These are phyloP conservation scores for Verticillium albo-atrum DNA, from an alignment of 2,329 filamentous ascomycete genomes.

Conservation along the genomic window DNA sequence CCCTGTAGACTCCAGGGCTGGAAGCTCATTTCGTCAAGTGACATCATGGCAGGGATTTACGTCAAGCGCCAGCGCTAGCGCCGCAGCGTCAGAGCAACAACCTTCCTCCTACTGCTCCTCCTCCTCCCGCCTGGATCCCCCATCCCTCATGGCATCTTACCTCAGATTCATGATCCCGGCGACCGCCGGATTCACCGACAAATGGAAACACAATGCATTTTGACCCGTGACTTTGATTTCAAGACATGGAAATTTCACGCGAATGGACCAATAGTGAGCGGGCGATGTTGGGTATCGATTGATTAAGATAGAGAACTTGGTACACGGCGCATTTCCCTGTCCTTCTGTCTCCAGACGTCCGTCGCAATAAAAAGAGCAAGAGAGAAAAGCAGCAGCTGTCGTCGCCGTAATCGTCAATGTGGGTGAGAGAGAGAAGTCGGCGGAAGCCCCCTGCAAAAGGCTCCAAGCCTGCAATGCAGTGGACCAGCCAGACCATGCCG, in stretches of 20 bases:
- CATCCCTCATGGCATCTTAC: background rate
- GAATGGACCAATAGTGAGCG: background rate
- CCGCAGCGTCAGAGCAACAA: background rate
- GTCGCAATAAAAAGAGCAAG: background rate
- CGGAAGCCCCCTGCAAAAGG: too few species aligned
- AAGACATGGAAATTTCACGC: too few species aligned
- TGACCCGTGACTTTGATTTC: too few species aligned
- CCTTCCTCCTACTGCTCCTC: too few species aligned
- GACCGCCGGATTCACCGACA: too few species aligned
- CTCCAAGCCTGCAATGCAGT: background rate
- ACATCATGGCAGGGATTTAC: background rate
- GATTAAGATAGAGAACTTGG: conserved; percentile 3
- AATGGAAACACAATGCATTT: too few species aligned
- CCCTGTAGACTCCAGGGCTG: too few species aligned
- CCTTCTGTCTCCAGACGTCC: background rate
- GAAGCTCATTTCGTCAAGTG: background rate
- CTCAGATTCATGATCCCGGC: background rate
- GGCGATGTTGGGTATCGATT: conserved; percentile 5
- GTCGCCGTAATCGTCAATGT: background rate
- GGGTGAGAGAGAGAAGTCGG: too few species aligned
- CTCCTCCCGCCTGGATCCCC: too few species aligned
- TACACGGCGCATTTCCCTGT: conserved; percentile 1
- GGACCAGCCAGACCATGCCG: too few species aligned
- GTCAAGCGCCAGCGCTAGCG: background rate
- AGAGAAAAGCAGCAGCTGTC: background rate